These are phyloP conservation scores for Microcyclosporella mali DNA, from an alignment of 2,329 filamentous ascomycete species.

Conservation along the genomic window DNA sequence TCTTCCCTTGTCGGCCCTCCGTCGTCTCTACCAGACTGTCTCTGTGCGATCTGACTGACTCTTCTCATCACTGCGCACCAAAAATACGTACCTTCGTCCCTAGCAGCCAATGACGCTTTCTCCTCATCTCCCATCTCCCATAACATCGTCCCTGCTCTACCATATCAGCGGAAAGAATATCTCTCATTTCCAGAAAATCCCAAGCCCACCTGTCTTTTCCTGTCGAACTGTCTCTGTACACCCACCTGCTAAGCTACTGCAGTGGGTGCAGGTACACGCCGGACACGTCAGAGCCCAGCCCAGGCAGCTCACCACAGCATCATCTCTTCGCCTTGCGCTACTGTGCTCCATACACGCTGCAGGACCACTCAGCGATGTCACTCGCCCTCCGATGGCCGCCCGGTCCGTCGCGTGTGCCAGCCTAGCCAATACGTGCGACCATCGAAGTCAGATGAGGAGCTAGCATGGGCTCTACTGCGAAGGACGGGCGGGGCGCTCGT, in stretches of 20 bases:
- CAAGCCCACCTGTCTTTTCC: no score
- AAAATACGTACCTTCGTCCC: no score
- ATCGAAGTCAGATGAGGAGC: slow-evolving; percentile 13
- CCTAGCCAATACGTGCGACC: slow-evolving; percentile 8
- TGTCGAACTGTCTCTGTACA: no score
- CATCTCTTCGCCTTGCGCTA: slow-evolving; percentile 5
- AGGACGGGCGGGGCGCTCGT: slow-evolving; percentile 5
- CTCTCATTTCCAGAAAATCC: no score
- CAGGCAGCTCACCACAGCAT: slow-evolving; percentile 3
- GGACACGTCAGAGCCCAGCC: slow-evolving; percentile 13
- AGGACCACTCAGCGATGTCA: slow-evolving; percentile 12
- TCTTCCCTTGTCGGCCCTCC: no score
- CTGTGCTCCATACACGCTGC: slow-evolving; percentile 6
- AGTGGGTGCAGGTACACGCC: slow-evolving; percentile 10
- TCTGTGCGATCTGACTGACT: no score
- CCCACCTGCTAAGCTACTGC: slow-evolving; percentile 10
- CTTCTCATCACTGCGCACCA: no score
- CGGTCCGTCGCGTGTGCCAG: slow-evolving; percentile 9
- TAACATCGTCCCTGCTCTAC: no score
- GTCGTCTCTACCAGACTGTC: no score
- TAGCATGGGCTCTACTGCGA: slow-evolving; percentile 8
- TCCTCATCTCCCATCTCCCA: no score
- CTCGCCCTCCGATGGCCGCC: slow-evolving; percentile 8
- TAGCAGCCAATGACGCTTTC: no score
- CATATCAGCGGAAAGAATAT: no score